Base-by-base conservation (phyloP, 1,284 basidiomycete species). In the Pseudozyma hubeiensis region DNA sequence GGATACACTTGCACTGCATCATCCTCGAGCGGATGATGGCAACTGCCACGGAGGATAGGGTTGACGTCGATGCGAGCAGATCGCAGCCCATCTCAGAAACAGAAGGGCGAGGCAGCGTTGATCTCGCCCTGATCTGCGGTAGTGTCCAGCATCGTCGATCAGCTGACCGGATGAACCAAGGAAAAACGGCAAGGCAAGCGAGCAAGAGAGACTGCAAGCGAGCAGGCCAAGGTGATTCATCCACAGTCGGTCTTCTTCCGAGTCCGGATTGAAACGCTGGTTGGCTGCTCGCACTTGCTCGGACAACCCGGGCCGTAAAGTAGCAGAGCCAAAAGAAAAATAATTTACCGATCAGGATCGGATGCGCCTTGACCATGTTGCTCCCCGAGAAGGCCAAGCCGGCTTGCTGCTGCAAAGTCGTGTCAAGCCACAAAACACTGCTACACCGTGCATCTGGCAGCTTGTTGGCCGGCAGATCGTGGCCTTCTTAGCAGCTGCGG, bases 351-450 rank as follows among this genome's bases (percentile, higher is more conserved):
- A n/a, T n/a, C 13, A 13, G 2, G 40, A 41, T 17, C 13, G 9
- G 40, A 41, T 41, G 40, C 40, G 40, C 40, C 40, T 41, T 41
- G 40, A 41, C 40, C 40, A 41, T 17, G n/a, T 41, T 37, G 35
- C 35, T 37, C 1, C 10, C 14, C 35, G 35, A 9, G 10, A 9
- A 37, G 14, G 35, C 35, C 35, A 37, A 37, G 35, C 35, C 35
- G 8, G 35, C 35, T 37, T 37, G 35, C 35, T 37, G 35, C 35
- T 10, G 35, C 10, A 9, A 37, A 41, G 11, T 4, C 10, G 7
- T 16, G 11, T n/a, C 40, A 41, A 41, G 40, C 40, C 40, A 41
- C 40, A 41, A 41, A 41, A 16, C 11, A 41, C 14, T 24, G 24
- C 24, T 24, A 24, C 24, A 24, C 24, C 24, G 24, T 37, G 35